These are phyloP conservation scores for Aphanomyces astaci DNA, from an alignment of 352 stramenopile genomes.

Conservation along the genomic window DNA sequence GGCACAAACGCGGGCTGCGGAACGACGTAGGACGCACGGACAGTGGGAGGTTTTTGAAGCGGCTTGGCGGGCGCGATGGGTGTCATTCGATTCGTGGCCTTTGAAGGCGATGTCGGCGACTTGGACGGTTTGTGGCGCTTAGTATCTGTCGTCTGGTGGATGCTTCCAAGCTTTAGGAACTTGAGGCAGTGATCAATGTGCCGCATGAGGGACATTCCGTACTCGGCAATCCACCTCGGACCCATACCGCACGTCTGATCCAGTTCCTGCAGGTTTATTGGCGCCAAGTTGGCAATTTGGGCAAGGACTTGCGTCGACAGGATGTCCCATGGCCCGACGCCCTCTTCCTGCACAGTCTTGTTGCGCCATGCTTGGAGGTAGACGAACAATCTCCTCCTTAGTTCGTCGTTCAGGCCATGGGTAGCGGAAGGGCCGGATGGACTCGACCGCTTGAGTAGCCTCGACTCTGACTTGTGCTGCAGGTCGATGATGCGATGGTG, in stretches of 20 bases:
- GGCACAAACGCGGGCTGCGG: not conserved
- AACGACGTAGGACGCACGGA: not conserved
- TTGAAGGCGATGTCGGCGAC: not conserved
- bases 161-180: not conserved
- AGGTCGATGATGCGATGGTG: slow-evolving; percentile 88
- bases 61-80: slow-evolving; percentile 3
- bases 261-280: slow-evolving; percentile 4
- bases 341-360: slow-evolving; percentile 68
- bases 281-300: slow-evolving; percentile 37
- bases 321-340: slow-evolving; percentile 61
- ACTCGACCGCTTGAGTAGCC: slow-evolving; percentile 43
- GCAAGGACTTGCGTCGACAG: slow-evolving; percentile 59
- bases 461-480: slow-evolving; percentile 56
- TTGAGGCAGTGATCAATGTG: slow-evolving; percentile 19
- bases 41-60: not conserved
- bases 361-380: slow-evolving; percentile 71
- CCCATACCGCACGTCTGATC: slow-evolving; percentile 12
- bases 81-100: not conserved
- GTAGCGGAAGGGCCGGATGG: slow-evolving; percentile 24
- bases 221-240: slow-evolving; percentile 15
- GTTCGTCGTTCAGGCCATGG: slow-evolving; percentile 48
- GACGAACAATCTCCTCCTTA: slow-evolving; percentile 51
- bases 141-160: not conserved
- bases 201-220: slow-evolving; percentile 15
- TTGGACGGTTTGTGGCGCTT: not conserved